Percentiles rank a stretch among this genome's conserved stretches.
phyloP scores from a whole-genome alignment of 2,329 filamentous ascomycete species.

The Aspergillus pseudoterreus region DNA sequence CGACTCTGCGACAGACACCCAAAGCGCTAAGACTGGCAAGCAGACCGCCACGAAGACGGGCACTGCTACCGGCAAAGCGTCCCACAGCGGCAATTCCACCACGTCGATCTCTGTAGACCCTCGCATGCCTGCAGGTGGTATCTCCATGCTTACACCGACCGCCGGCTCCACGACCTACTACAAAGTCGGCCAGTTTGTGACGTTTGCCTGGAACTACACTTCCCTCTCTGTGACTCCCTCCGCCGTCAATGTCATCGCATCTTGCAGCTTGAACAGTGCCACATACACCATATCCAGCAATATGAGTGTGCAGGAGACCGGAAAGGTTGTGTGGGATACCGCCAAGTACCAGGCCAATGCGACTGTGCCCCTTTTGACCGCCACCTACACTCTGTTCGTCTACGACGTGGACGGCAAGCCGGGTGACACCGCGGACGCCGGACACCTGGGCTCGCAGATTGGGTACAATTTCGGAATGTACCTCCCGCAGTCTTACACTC shows the following conservation, averaged over 20 bases:
- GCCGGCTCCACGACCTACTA: slow-evolving; percentile 54
- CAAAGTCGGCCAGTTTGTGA: slow-evolving; percentile 61
- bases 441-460: slow-evolving; percentile 52
- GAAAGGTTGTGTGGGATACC: slow-evolving; percentile 59
- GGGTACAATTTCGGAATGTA: slow-evolving; percentile 63
- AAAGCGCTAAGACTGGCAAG: slow-evolving; percentile 14
- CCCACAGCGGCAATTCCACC: slow-evolving; percentile 18
- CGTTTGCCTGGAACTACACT: slow-evolving; percentile 68
- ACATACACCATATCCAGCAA: slow-evolving; percentile 62
- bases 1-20: slow-evolving; percentile 14
- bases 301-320: slow-evolving; percentile 51
- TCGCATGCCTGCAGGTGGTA: slow-evolving; percentile 54
- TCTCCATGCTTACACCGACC: slow-evolving; percentile 59
- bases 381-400: slow-evolving; percentile 62
- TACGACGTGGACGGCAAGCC: slow-evolving; percentile 56
- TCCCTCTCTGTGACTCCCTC: slow-evolving; percentile 57
- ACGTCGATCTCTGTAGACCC: slow-evolving; percentile 48
- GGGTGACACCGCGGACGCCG: slow-evolving; percentile 50
- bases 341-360: slow-evolving; percentile 48
- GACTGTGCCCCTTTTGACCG: slow-evolving; percentile 52
- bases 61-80: slow-evolving; percentile 12
- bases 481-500: slow-evolving; percentile 48
- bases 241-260: slow-evolving; percentile 59
- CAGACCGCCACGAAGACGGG: slow-evolving; percentile 15
- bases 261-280: slow-evolving; percentile 55